Evolutionary conservation across 2,329 filamentous ascomycete species (phyloP).

Genomic region (Endothia cerciana): DNA sequence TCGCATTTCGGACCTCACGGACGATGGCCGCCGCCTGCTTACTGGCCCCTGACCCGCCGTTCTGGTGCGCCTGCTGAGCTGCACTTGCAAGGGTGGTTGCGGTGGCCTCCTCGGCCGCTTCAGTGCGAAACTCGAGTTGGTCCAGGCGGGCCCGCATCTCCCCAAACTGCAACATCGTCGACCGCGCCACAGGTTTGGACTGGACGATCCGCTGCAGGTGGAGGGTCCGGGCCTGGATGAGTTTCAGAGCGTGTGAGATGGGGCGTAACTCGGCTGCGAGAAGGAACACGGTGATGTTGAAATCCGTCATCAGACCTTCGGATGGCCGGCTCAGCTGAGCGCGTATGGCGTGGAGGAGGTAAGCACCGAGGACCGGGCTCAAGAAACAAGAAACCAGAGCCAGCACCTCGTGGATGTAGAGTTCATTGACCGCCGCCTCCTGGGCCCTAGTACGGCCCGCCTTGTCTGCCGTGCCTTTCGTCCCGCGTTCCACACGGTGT

Average conservation of each 20-base stretch:
- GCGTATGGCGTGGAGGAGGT: conserved; percentile 80
- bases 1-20: conserved; percentile 63
- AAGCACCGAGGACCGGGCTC: conserved; percentile 78
- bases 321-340: conserved; percentile 80
- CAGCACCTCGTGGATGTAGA: conserved; percentile 74
- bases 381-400: conserved; percentile 80
- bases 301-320: conserved; percentile 87
- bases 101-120: conserved; percentile 41
- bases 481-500: conserved; percentile 34
- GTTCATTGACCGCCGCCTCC: conserved; percentile 58
- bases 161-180: conserved; percentile 49
- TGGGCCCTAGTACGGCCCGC: conserved; percentile 31
- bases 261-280: conserved; percentile 86
- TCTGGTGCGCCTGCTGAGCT: conserved; percentile 34
- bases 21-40: conserved; percentile 50
- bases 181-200: conserved; percentile 48
- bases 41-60: conserved; percentile 37
- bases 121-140: conserved; percentile 65
- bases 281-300: conserved; percentile 89
- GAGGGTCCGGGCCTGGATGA: conserved; percentile 78
- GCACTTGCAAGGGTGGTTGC: conserved; percentile 33
- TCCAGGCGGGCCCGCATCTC: conserved; percentile 70
- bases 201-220: conserved; percentile 77
- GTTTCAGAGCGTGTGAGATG: conserved; percentile 77
- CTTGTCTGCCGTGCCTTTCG: conserved; percentile 3